phyloP scores from a whole-genome alignment of 352 stramenopile species.

The Peronospora belbahrii region DNA sequence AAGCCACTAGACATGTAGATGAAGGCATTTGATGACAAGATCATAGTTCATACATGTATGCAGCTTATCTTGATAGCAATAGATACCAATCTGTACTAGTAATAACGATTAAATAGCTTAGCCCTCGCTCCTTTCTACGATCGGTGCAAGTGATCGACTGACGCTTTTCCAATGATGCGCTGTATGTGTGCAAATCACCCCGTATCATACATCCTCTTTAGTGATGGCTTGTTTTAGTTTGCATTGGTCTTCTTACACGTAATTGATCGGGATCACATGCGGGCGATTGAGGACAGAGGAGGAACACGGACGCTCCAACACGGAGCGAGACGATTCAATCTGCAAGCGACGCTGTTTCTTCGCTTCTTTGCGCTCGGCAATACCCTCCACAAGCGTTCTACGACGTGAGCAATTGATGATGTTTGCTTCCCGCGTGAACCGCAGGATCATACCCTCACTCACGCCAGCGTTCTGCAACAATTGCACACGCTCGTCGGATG shows the following conservation, averaged over 20 bases:
- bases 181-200: slow-evolving; percentile 7
- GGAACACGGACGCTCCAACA: slow-evolving; percentile 25
- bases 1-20: neutral
- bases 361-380: slow-evolving; percentile 28
- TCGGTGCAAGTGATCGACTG: slow-evolving; percentile 1
- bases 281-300: slow-evolving; percentile 27
- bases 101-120: slow-evolving; percentile 28
- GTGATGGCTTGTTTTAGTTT: neutral
- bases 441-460: slow-evolving; percentile 58
- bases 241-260: slow-evolving; percentile 21
- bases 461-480: slow-evolving; percentile 42
- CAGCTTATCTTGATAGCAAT: slow-evolving; percentile 18
- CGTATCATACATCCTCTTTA: neutral
- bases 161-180: slow-evolving; percentile 2
- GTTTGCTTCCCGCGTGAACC: slow-evolving; percentile 52
- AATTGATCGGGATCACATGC: slow-evolving; percentile 44
- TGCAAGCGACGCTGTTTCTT: slow-evolving; percentile 17
- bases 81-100: neutral
- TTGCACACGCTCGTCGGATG: slow-evolving; percentile 39
- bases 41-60: slow-evolving; percentile 7
- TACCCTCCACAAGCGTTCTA: slow-evolving; percentile 37
- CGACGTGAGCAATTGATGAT: slow-evolving; percentile 55
- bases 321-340: slow-evolving; percentile 4
- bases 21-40: neutral
- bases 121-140: slow-evolving; percentile 6